Conservation (phyloP, 2,329 filamentous ascomycete genomes). For the Geoglossum cookeanum region DNA sequence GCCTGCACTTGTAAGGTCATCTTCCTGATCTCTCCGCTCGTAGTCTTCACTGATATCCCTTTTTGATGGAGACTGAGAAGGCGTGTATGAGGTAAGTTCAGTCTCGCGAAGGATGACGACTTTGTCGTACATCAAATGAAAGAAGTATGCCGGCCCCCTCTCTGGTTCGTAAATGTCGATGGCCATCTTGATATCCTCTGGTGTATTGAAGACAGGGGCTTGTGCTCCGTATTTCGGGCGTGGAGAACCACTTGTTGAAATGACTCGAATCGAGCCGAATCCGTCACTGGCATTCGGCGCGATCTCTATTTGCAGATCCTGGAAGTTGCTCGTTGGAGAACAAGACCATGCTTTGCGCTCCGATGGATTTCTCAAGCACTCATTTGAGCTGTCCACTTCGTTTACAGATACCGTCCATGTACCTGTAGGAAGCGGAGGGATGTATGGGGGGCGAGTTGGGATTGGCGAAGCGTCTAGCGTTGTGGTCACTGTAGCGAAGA, state of each 20-base stretch:
- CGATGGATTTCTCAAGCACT: neutral
- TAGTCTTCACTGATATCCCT: neutral
- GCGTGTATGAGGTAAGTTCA: constrained; percentile 14
- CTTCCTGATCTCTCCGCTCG: neutral
- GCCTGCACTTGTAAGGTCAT: neutral
- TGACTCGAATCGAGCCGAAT: constrained; percentile 6
- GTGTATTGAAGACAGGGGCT: constrained; percentile 27
- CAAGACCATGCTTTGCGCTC: neutral
- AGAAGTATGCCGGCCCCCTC: constrained; percentile 44
- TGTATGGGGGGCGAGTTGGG: constrained; percentile 23
- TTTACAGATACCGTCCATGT: constrained; percentile 25
- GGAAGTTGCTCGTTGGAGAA: constrained; percentile 9
- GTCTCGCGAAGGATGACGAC: constrained; percentile 33
- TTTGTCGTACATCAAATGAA: constrained; percentile 43
- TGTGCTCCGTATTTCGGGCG: constrained; percentile 41
- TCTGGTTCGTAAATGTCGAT: constrained; percentile 35
- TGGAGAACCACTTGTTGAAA: constrained; percentile 17
- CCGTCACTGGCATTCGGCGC: neutral
- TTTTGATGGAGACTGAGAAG: neutral
- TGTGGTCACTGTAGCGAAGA: constrained; percentile 27
- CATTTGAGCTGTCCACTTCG: neutral
- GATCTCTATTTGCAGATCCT: constrained; percentile 12
- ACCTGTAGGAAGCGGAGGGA: constrained; percentile 31
- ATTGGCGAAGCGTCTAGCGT: constrained; percentile 31
- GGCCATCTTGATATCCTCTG: constrained; percentile 33